Evolutionary conservation across 371 early-diverging fungal species (phyloP).

Genomic region (Mucor sp.): DNA sequence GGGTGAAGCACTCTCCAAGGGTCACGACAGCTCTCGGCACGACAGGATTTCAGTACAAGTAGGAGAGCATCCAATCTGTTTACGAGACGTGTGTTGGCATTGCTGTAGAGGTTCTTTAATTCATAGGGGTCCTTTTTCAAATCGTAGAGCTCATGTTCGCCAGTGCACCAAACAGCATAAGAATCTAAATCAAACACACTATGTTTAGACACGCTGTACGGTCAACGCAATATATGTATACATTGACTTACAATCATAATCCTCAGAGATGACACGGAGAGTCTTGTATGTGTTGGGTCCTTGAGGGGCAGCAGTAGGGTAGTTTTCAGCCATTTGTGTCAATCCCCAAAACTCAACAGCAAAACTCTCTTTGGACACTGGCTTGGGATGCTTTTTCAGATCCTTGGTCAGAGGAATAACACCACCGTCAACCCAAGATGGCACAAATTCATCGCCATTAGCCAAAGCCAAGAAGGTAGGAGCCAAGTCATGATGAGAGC

Average conservation of each 20-base stretch:
- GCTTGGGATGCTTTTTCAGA: constrained; percentile 36
- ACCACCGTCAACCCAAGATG: constrained; percentile 58
- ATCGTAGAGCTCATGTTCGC: constrained; percentile 66
- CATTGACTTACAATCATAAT: constrained; percentile 49
- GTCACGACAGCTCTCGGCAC: constrained; percentile 57
- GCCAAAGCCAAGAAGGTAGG: constrained; percentile 66
- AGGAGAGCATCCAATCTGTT: constrained; percentile 64
- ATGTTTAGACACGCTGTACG: too few species aligned
- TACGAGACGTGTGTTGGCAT: constrained; percentile 22
- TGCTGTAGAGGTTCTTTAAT: constrained; percentile 46
- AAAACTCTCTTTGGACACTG: constrained; percentile 56
- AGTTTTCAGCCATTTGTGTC: constrained; percentile 39
- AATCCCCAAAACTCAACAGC: constrained; percentile 64
- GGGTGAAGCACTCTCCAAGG: constrained; percentile 63
- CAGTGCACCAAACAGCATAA: constrained; percentile 67
- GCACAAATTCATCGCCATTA: constrained; percentile 32
- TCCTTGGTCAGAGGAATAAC: constrained; percentile 52
- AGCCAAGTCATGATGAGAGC: constrained; percentile 63
- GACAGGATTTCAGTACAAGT: constrained; percentile 54
- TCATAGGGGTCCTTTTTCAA: constrained; percentile 63
- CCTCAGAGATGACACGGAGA: constrained; percentile 54
- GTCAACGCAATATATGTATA: too few species aligned
- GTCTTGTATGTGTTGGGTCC: constrained; percentile 64
- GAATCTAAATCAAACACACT: constrained; percentile 20
- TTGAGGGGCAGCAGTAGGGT: neutral